Evolutionary conservation across 371 early-diverging fungal genomes (phyloP).

Genomic region (Funneliformis caledonium): DNA sequence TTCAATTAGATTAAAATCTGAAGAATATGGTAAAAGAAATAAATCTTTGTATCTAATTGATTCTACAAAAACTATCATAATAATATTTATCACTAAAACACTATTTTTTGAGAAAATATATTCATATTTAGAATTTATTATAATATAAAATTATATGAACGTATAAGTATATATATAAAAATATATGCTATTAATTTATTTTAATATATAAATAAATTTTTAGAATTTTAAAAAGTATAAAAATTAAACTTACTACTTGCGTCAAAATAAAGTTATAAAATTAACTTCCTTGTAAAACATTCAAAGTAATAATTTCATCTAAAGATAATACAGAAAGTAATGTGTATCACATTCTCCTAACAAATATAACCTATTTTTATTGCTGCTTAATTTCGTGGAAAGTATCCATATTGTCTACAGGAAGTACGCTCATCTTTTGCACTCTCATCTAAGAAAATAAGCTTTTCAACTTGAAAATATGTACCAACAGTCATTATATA

Average conservation of each 20-base stretch:
- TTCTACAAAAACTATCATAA: neutral
- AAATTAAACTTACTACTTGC: conserved; percentile 4
- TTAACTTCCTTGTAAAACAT: conserved; percentile 5
- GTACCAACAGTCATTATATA: too few species aligned
- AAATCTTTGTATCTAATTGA: neutral
- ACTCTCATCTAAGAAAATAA: neutral
- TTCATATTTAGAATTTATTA: neutral
- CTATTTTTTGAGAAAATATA: neutral
- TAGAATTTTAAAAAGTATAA: too few species aligned
- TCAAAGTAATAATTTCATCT: neutral
- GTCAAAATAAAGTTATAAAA: neutral
- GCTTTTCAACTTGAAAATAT: too few species aligned
- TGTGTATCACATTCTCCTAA: neutral
- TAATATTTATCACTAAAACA: neutral
- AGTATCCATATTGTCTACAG: too few species aligned
- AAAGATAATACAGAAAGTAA: neutral
- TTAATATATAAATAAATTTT: too few species aligned
- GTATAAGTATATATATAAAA: too few species aligned
- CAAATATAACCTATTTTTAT: neutral
- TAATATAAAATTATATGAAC: neutral
- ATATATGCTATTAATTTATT: too few species aligned
- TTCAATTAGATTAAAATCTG: conserved; percentile 31
- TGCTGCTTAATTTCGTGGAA: too few species aligned
- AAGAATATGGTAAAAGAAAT: conserved; percentile 15
- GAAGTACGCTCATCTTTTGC: too few species aligned